Evolutionary conservation across 2,329 filamentous ascomycete species (phyloP).

Genomic region (Leptographium galeiforme): DNA sequence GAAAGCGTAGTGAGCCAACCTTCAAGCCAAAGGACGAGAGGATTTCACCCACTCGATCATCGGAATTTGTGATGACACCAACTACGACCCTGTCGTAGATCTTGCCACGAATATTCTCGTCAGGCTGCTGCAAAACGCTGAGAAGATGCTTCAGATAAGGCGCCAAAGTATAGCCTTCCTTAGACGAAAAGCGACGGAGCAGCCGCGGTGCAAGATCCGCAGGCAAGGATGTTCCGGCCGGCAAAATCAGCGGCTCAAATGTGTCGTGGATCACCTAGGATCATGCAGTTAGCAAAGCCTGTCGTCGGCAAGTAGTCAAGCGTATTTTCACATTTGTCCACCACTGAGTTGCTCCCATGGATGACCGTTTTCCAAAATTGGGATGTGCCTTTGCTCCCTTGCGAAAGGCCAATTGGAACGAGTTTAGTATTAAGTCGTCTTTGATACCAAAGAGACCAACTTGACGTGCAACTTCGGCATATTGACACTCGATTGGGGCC

Average conservation of each 20-base stretch:
- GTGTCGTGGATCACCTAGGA: constrained; percentile 42
- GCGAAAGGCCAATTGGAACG: constrained; percentile 30
- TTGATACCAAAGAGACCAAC: constrained; percentile 32
- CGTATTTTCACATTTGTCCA: constrained; percentile 38
- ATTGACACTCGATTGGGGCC: constrained; percentile 36
- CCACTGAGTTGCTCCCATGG: constrained; percentile 39
- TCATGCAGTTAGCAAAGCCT: not conserved
- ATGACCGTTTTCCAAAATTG: constrained; percentile 43
- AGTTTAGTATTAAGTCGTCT: constrained; percentile 24
- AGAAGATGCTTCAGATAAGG: constrained; percentile 32
- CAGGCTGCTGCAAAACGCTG: constrained; percentile 16
- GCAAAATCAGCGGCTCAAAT: constrained; percentile 27
- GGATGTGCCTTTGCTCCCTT: constrained; percentile 31
- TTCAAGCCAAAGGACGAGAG: constrained; percentile 38
- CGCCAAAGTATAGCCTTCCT: constrained; percentile 36
- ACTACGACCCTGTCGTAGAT: constrained; percentile 22
- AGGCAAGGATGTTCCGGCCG: constrained; percentile 22
- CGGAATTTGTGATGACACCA: constrained; percentile 50
- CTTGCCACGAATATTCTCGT: too few relatives aligned
- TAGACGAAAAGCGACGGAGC: constrained; percentile 37
- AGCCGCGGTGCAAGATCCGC: constrained; percentile 31
- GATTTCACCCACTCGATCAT: constrained; percentile 42
- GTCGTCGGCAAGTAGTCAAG: not conserved
- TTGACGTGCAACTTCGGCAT: constrained; percentile 34
- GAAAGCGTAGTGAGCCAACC: constrained; percentile 24